Percentiles rank a stretch among this genome's conserved stretches.
Evolutionary conservation across 805 yeast species (phyloP).

Genomic region (Starmerella lactis-condensi): DNA sequence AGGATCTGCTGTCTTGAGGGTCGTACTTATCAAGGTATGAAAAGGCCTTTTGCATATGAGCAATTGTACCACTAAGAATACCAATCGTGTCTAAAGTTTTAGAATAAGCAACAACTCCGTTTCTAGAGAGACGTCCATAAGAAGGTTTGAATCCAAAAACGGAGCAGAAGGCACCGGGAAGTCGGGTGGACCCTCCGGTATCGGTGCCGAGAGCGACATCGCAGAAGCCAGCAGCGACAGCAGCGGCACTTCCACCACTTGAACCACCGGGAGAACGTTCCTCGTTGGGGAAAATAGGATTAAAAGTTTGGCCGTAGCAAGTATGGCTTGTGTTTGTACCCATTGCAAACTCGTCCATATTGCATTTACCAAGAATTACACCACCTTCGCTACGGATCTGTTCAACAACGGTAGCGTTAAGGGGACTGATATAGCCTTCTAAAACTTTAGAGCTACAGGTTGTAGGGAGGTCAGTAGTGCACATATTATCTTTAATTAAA

Average conservation of each 20-base stretch:
- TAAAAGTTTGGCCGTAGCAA: constrained; percentile 20
- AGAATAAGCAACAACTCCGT: constrained; percentile 86
- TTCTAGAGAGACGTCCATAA: constrained; percentile 77
- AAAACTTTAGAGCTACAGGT: constrained; percentile 64
- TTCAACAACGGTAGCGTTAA: constrained; percentile 52
- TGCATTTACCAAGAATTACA: constrained; percentile 52
- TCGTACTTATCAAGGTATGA: constrained; percentile 42
- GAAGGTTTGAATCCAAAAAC: constrained; percentile 81
- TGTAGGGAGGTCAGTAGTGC: constrained; percentile 45
- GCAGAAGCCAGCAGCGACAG: constrained; percentile 53
- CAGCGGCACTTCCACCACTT: constrained; percentile 90
- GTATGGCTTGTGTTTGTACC: constrained; percentile 34
- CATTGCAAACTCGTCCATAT: constrained; percentile 96
- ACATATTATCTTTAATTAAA: constrained; percentile 67
- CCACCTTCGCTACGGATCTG: constrained; percentile 36
- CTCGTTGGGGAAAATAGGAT: constrained; percentile 27
- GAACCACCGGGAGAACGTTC: constrained; percentile 62
- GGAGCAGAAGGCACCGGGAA: constrained; percentile 80
- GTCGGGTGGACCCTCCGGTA: constrained; percentile 89
- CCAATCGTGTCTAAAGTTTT: constrained; percentile 94
- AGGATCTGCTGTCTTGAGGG: constrained; percentile 56
- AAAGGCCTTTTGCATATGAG: constrained; percentile 32
- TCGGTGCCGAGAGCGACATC: constrained; percentile 82
- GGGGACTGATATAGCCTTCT: constrained; percentile 48
- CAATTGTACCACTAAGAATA: constrained; percentile 37